Percentiles rank a stretch among this genome's conserved stretches.
phyloP scores from a whole-genome alignment of 441 rosid species.

The Geranium incanum region DNA sequence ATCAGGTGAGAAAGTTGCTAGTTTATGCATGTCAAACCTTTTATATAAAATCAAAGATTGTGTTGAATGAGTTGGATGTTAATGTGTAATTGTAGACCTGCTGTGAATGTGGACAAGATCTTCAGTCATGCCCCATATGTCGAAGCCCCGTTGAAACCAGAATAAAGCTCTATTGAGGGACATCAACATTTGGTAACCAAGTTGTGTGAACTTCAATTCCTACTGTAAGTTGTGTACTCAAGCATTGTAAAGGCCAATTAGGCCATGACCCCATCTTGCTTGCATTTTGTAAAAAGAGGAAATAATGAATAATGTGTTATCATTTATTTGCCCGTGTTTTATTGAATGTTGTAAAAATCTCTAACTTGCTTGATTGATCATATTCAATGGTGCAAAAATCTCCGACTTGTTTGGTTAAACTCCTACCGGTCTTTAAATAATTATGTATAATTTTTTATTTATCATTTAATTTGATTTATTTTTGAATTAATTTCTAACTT shows the following conservation, averaged over 20 bases:
- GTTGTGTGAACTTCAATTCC: not conserved
- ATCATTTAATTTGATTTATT: too few species aligned
- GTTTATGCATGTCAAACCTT: not conserved
- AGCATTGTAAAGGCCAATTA: not conserved
- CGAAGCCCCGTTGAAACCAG: slow-evolving; percentile 52
- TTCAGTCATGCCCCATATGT: slow-evolving; percentile 53
- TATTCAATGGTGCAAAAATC: too few species aligned
- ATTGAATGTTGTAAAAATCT: too few species aligned
- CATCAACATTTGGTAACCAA: not conserved
- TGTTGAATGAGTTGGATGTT: slow-evolving; percentile 6
- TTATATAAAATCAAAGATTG: not conserved
- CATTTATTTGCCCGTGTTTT: not conserved
- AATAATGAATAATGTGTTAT: not conserved
- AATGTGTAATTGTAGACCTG: slow-evolving; percentile 43
- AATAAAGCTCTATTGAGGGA: slow-evolving; percentile 48
- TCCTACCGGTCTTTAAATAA: too few species aligned
- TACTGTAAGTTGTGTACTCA: not conserved
- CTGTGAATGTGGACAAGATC: slow-evolving; percentile 56
- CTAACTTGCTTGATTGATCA: too few species aligned
- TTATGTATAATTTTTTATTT: too few species aligned
- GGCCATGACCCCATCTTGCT: not conserved
- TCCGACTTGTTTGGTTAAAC: too few species aligned
- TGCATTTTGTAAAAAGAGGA: not conserved
- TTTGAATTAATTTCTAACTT: too few species aligned
- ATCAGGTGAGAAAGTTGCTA: slow-evolving; percentile 38